Evolutionary conservation across 768 basidiomycete genomes (phyloP), one percentile per base, ranked within the genome.

Genomic region (Rubroboletus satanas): DNA sequence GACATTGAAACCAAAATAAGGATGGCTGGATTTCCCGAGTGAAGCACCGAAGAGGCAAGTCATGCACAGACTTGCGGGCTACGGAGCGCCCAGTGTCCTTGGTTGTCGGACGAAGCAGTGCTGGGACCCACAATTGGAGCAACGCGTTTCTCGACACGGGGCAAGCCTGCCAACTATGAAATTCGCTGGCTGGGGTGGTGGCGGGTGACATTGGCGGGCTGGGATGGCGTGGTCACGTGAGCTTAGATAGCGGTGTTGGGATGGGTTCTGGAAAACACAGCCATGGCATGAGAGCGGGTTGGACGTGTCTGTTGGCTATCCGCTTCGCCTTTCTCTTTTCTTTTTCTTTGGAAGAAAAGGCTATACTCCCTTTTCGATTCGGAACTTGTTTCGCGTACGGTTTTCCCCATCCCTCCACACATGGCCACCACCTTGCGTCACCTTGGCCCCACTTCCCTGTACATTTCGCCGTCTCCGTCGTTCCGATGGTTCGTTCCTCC

Each of bases 21-120:
- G 41, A 31, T 47, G 49, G 59, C 33, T 26, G 55, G 32, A 5
- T 10, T 37, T 14, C 29, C 17, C 11, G 7, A 33, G 29, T 17
- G 44, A 36, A 14, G n/a, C 9, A 37, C 47, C 2, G 26, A 49
- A 37, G 48, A 49, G 48, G 57, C 36, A 58, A 2, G 49, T 29
- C 6, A 9, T 41, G 29, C 28, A 51, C 51, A 37, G 43, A 28
- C 33, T 14, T 29, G 45, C 32, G 54, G 59, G 45, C 29, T 4
- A 5, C 60, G 61, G 62, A 58, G 59, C 59, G 64, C 62, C 49
- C 39, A 44, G 7, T 7, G 14, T 58, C 62, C 64, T 54, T 64
- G 52, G 11, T 56, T 3, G 45, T 66, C 64, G 62, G 65, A 56
- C 6, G 28, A 51, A 15, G 54, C 60, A 31, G 51, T 49, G 52